Evolutionary conservation across 768 basidiomycete genomes (phyloP).

Genomic region (Roridomyces roridus): DNA sequence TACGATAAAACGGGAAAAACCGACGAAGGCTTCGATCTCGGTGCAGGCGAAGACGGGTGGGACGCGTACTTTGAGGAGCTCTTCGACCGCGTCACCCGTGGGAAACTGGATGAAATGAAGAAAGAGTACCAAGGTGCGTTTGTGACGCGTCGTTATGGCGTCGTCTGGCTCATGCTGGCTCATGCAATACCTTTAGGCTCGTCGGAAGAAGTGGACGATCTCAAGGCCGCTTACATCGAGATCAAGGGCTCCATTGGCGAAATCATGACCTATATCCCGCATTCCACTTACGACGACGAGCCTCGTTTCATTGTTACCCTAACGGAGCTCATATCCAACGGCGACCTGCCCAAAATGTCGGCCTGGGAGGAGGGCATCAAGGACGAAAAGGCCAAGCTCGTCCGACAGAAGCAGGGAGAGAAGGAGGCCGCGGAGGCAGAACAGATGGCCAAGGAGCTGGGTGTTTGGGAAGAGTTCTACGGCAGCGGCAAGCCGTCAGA

Average conservation of each 20-base stretch:
- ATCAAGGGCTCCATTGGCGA: slow-evolving; percentile 76
- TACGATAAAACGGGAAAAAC: slow-evolving; percentile 91
- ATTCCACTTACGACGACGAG: slow-evolving; percentile 86
- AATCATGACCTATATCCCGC: slow-evolving; percentile 87
- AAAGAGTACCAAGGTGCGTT: slow-evolving; percentile 86
- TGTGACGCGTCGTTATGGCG: background rate
- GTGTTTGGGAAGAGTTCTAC: slow-evolving; percentile 95
- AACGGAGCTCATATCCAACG: slow-evolving; percentile 66
- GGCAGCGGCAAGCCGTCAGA: slow-evolving; percentile 73
- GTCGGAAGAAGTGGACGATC: slow-evolving; percentile 80
- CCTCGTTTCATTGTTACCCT: slow-evolving; percentile 77
- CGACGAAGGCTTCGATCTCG: slow-evolving; percentile 75
- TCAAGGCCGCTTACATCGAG: slow-evolving; percentile 76
- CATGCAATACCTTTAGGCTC: slow-evolving; percentile 65
- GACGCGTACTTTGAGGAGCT: slow-evolving; percentile 92
- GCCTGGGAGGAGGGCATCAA: slow-evolving; percentile 75
- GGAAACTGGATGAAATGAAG: slow-evolving; percentile 92
- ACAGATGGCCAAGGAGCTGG: slow-evolving; percentile 81
- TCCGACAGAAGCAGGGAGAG: slow-evolving; percentile 73
- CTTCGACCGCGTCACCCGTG: slow-evolving; percentile 86
- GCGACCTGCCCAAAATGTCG: slow-evolving; percentile 58
- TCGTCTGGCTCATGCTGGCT: background rate
- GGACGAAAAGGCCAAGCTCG: slow-evolving; percentile 81
- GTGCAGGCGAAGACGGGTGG: slow-evolving; percentile 87
- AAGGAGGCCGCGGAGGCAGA: slow-evolving; percentile 90